Percentiles rank a stretch among this genome's conserved stretches.
These are phyloP conservation scores for Podospora tetraspora DNA, from an alignment of 495 filamentous ascomycete genomes.

Conservation along the genomic window DNA sequence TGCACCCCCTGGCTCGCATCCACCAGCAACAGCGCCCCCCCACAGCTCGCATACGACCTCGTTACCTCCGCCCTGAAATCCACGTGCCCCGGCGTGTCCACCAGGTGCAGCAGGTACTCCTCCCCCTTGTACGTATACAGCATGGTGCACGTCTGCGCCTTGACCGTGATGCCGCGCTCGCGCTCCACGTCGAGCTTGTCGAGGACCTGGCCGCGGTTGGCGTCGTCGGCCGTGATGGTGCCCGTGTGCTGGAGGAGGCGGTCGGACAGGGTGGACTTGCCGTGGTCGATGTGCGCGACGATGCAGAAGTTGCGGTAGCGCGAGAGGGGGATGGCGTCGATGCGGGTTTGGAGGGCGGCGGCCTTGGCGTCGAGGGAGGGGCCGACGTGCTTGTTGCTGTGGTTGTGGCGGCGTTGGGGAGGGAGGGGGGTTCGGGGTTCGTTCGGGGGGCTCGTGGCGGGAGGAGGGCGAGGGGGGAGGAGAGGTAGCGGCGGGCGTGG, in stretches of 20 bases:
- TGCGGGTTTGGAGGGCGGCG: constrained; percentile 67
- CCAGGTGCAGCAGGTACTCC: constrained; percentile 90
- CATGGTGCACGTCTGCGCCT: constrained; percentile 98
- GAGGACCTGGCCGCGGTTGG: constrained; percentile 82
- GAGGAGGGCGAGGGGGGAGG: neutral
- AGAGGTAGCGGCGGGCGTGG: neutral
- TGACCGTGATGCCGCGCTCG: constrained; percentile 94
- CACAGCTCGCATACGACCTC: constrained; percentile 89
- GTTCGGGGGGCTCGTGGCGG: neutral
- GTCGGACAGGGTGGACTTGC: constrained; percentile 90
- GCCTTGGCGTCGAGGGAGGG: constrained; percentile 14
- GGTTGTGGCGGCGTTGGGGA: neutral
- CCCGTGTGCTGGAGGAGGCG: constrained; percentile 91
- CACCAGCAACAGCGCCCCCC: constrained; percentile 85
- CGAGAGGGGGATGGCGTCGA: constrained; percentile 80
- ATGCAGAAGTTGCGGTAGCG: constrained; percentile 97
- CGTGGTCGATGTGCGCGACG: constrained; percentile 98
- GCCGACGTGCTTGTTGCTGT: constrained; percentile 8
- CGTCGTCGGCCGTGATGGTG: constrained; percentile 72
- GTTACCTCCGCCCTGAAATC: constrained; percentile 96
- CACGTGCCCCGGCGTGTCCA: constrained; percentile 96
- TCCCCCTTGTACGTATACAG: constrained; percentile 73
- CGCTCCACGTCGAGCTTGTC: constrained; percentile 97
- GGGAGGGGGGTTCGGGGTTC: neutral
- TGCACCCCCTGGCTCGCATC: constrained; percentile 92